phyloP scores from a whole-genome alignment of 352 stramenopile species.

The Phytophthora niederhauseri region DNA sequence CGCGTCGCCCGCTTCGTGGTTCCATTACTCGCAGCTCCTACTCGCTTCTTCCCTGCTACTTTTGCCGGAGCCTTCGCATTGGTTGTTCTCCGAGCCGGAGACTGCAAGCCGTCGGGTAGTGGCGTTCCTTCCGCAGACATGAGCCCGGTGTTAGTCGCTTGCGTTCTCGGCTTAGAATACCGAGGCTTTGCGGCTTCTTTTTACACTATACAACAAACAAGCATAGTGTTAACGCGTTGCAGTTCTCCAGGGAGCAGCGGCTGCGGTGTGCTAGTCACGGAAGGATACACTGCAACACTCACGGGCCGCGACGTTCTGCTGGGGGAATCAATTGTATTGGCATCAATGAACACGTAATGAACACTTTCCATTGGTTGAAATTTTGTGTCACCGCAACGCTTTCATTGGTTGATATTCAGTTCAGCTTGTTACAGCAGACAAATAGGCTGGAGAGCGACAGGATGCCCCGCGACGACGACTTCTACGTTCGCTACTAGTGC shows the following conservation, averaged over 20 bases:
- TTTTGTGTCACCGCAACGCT: neutral
- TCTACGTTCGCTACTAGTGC: slow-evolving; percentile 92
- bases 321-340: slow-evolving; percentile 16
- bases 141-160: slow-evolving; percentile 1
- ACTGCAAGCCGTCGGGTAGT: slow-evolving; percentile 35
- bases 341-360: neutral
- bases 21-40: slow-evolving; percentile 25
- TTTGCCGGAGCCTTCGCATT: slow-evolving; percentile 54
- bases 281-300: slow-evolving; percentile 9
- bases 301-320: slow-evolving; percentile 13
- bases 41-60: slow-evolving; percentile 49
- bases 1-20: slow-evolving; percentile 64
- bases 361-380: slow-evolving; percentile 32
- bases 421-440: neutral
- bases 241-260: neutral
- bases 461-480: slow-evolving; percentile 80
- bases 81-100: slow-evolving; percentile 37
- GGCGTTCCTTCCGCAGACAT: slow-evolving; percentile 47
- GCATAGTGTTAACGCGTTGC: neutral
- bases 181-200: slow-evolving; percentile 1
- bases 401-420: slow-evolving; percentile 42
- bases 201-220: neutral
- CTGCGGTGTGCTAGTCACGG: neutral
- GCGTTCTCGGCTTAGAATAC: slow-evolving; percentile 3
- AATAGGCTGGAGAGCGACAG: slow-evolving; percentile 11